phyloP scores from a whole-genome alignment of 2,329 filamentous ascomycete genomes.

The Fusarium annulatum region DNA sequence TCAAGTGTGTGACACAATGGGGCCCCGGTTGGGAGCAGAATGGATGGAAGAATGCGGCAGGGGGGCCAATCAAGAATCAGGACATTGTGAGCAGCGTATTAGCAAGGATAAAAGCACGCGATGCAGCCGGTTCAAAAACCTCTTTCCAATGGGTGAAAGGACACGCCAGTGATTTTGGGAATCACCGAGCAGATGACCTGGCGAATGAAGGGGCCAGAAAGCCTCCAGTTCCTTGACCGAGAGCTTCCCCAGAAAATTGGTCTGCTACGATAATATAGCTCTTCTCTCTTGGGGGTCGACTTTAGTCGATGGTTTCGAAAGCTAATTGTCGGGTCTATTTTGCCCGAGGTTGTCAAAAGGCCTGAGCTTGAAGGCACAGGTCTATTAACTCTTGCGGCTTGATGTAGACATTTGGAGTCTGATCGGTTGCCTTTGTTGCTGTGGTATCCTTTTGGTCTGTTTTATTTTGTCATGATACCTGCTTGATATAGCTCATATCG shows the following conservation, averaged over 20 bases:
- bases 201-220: slow-evolving; percentile 66
- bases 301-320: background rate
- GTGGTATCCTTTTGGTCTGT: background rate
- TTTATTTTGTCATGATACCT: slow-evolving; percentile 18
- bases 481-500: background rate
- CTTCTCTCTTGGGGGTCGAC: background rate
- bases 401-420: background rate
- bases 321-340: background rate
- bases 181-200: slow-evolving; percentile 81
- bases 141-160: slow-evolving; percentile 92
- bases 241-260: background rate
- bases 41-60: slow-evolving; percentile 78
- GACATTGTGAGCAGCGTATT: slow-evolving; percentile 83
- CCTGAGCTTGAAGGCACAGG: background rate
- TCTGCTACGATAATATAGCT: background rate
- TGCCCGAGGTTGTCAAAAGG: background rate
- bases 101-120: slow-evolving; percentile 75
- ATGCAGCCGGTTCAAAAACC: slow-evolving; percentile 69
- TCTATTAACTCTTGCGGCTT: background rate
- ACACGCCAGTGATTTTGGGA: slow-evolving; percentile 78
- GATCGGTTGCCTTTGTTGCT: background rate
- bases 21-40: slow-evolving; percentile 79
- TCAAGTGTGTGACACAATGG: slow-evolving; percentile 90
- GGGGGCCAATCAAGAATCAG: slow-evolving; percentile 83
- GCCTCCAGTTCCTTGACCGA: slow-evolving; percentile 12